A percentile compares a stretch with the other conserved stretches of the same genome.
phyloP scores from a whole-genome alignment of 352 stramenopile species.

The Halophytophthora batemanensis region DNA sequence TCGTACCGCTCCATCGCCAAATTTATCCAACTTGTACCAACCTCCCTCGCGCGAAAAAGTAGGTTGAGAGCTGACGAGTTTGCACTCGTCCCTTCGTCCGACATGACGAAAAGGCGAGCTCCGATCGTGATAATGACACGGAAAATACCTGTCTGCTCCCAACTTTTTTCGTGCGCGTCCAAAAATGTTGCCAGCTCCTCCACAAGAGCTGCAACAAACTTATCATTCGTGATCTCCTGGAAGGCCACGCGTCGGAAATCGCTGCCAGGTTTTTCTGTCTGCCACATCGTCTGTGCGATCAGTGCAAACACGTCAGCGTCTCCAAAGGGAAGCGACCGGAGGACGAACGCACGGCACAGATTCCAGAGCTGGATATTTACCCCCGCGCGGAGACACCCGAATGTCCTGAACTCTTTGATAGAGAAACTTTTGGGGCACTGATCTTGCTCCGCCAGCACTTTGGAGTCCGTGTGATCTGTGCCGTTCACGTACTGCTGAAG shows the following conservation, averaged over 20 bases:
- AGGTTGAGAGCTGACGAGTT: neutral
- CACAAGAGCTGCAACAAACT: neutral
- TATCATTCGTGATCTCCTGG: neutral
- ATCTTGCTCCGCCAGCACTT: neutral
- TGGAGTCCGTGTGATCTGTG: neutral
- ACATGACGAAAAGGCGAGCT: neutral
- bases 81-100: neutral
- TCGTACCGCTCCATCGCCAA: neutral
- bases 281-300: neutral
- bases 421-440: neutral
- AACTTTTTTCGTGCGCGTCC: neutral
- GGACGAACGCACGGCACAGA: neutral
- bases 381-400: neutral
- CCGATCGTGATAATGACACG: neutral
- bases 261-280: neutral
- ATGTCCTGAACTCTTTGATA: neutral
- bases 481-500: neutral
- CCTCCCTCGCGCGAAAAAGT: neutral
- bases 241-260: neutral
- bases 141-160: neutral
- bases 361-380: neutral
- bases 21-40: neutral
- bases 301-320: neutral
- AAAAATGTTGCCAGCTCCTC: neutral
- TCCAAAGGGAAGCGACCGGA: neutral